Conservation (phyloP, 2,329 filamentous ascomycete species). For the Hypocrella siamensis region DNA sequence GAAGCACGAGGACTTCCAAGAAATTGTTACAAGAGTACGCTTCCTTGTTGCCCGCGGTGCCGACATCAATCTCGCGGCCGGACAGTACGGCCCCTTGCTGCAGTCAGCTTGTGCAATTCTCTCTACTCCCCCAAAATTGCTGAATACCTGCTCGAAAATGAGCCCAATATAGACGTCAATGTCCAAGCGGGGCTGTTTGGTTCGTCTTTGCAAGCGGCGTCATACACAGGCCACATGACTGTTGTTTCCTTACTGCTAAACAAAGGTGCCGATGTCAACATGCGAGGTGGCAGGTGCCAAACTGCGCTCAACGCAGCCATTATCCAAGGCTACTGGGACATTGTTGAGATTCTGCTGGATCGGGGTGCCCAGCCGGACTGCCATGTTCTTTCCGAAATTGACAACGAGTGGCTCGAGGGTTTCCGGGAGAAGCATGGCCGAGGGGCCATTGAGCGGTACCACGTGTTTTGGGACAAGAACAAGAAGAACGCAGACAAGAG, state of each 20-base stretch:
- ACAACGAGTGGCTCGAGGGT: background rate
- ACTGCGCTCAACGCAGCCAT: conserved; percentile 5
- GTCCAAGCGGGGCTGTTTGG: background rate
- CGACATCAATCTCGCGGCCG: background rate
- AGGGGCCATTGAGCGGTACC: background rate
- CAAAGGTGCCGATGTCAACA: conserved; percentile 5
- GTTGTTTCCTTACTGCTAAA: background rate
- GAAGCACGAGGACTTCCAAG: background rate
- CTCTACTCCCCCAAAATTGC: background rate
- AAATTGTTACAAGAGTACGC: background rate
- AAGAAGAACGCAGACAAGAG: background rate
- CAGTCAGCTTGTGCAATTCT: background rate
- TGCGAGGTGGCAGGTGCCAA: background rate
- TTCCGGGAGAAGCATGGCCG: background rate
- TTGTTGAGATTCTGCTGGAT: conserved; percentile 3
- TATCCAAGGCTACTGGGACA: conserved; percentile 1
- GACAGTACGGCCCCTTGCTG: background rate
- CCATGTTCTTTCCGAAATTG: background rate
- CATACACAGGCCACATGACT: background rate
- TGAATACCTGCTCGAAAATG: background rate
- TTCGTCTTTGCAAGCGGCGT: background rate
- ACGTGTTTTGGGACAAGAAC: background rate
- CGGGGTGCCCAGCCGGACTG: conserved; percentile 3
- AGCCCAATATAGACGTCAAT: background rate
- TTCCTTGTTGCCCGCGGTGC: conserved; percentile 2